Evolutionary conservation across 441 rosid genomes (phyloP), one percentile per base, ranked within the genome.

Genomic region (Erodium trifolium): DNA sequence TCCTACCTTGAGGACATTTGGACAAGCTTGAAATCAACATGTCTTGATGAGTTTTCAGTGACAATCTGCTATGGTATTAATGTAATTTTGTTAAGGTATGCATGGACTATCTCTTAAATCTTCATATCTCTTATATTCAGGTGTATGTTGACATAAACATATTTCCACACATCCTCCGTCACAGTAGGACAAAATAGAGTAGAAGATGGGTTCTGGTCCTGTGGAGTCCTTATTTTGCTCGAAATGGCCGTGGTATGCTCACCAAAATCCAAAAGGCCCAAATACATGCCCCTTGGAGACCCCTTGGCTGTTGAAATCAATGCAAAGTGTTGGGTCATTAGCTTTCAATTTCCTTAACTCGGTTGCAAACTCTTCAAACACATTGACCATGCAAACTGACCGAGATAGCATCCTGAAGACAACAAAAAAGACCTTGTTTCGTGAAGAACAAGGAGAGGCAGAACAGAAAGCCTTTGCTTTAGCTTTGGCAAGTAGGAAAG

Each of bases 391-490:
- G 76, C 66, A 59, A 71, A 13, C 66, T 0, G 16, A 43, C 47
- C 75, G 74, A 69, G 75, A 37, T 5, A 66, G 64, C 11, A 57
- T 67, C 23, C 65, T 77, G 69, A 78, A 73, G 71, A 73, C 73
- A 8, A 75, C 70, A 55, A 77, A 73, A 67, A 83, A 77, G 77
- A 72, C 72, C 10, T 73, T 84, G 80, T 84, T 77, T 37, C 77
- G 76, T 14, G 81, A 66, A 53, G 90, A 86, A 80, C 97, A 91
- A 78, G 96, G 87, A 53, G 97, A 90, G 83, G 90, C 93, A 66
- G 96, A 94, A 76, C 96, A 87, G 64, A 86, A 86, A 60, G 97
- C 93, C 19, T 83, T 90, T 39, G 97, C 99, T 11, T 76, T 82
- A 1, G 99, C 96, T 0, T 77, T 91, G 73, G 93, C 95, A 0